Evolutionary conservation across 1,139 yeast genomes (phyloP).

Genomic region (Pichia sp.): DNA sequence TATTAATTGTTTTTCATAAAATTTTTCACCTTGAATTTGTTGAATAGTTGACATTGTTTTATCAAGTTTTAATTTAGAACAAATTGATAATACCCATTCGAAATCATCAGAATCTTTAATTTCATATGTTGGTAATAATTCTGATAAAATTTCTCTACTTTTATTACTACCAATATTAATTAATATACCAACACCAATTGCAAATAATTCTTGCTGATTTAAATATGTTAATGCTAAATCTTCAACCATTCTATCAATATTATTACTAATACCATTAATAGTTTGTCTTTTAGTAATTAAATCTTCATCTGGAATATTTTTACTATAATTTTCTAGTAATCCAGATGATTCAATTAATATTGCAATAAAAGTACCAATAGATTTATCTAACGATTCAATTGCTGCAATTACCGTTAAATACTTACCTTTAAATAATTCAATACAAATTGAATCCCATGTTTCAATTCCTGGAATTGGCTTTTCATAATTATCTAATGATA

Average conservation of each 20-base stretch:
- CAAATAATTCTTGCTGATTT: slow-evolving; percentile 44
- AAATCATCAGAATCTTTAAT: slow-evolving; percentile 66
- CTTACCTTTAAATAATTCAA: slow-evolving; percentile 53
- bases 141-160: slow-evolving; percentile 47
- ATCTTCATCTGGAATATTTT: slow-evolving; percentile 11
- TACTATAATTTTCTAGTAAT: slow-evolving; percentile 41
- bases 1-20: slow-evolving; percentile 31
- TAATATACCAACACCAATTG: slow-evolving; percentile 60
- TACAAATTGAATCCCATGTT: slow-evolving; percentile 56
- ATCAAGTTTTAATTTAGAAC: slow-evolving; percentile 43
- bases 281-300: slow-evolving; percentile 10
- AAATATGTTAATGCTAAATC: slow-evolving; percentile 56
- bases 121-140: slow-evolving; percentile 55
- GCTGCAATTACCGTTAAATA: slow-evolving; percentile 54
- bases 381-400: slow-evolving; percentile 55
- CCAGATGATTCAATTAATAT: slow-evolving; percentile 63
- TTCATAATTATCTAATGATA: slow-evolving; percentile 9
- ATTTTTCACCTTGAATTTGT: slow-evolving; percentile 28
- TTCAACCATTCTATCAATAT: slow-evolving; percentile 56
- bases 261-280: slow-evolving; percentile 33
- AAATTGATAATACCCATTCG: slow-evolving; percentile 68
- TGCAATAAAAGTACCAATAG: slow-evolving; percentile 63
- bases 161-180: slow-evolving; percentile 34
- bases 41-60: slow-evolving; percentile 44
- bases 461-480: slow-evolving; percentile 22